Evolutionary conservation across 2,329 filamentous ascomycete species (phyloP), one percentile per base, ranked within the genome.

Genomic region (Colletotrichum endophyticum): DNA sequence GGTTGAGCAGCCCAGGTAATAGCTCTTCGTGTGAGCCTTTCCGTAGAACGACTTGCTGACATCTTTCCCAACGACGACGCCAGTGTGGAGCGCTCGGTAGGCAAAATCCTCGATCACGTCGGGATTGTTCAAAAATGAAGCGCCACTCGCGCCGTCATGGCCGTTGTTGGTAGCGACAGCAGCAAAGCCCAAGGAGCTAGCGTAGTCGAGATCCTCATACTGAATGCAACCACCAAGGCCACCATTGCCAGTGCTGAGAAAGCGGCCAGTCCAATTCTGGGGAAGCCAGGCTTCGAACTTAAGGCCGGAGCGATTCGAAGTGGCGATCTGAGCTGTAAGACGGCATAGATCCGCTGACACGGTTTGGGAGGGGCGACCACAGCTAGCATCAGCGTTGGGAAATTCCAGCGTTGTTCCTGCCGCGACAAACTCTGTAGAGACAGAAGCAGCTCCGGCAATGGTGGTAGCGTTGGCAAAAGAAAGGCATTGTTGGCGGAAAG

Each of bases 1-100:
- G 0, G 88, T 89, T 2, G 87, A 89, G 79, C 89, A 91, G 28
- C 88, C 89, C n/a, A 85, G 82, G 76, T 86, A 89, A 79, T 89
- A 89, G 11, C 84, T 87, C 78, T 87, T 88, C 5, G 83, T 62
- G 62, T 70, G 71, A 15, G 69, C 64, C 44, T 67, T 64, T 30
- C 66, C 68, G 34, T 92, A 92, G 81, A 90, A 91, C 1, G 82
- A 80, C n/a, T 86, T 79, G 4, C 86, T 84, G 25, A 92, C 81
- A 19, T 85, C 73, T 79, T 91, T 92, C 8, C 87, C 89, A 19
- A 76, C 30, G 28, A 76, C 64, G 8, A 76, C 73, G 8, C 88
- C 89, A 2, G 86, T 73, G 39, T 79, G 78, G 5, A 78, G 70
- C 1, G 78, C 53, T 27, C 81, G 78, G 64, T 82, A 85, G 5